Conservation (phyloP, 106 monocot genomes). For the Allium sativum region DNA sequence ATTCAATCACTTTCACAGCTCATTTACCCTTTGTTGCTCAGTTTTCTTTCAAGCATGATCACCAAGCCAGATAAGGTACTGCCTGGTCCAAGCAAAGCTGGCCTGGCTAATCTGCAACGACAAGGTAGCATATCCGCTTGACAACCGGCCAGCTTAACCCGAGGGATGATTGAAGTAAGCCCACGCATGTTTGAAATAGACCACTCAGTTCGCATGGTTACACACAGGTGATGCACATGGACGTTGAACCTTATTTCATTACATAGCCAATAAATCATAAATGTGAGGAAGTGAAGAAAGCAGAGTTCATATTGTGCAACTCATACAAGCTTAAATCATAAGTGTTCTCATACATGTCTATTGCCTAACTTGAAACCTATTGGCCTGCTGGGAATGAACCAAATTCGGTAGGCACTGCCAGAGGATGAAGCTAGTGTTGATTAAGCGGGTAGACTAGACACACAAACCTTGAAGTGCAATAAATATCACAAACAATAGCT, state of each 20-base stretch:
- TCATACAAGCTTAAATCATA: slow-evolving; percentile 21
- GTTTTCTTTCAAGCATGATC: no score
- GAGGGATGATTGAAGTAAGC: slow-evolving; percentile 7
- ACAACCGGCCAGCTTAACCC: background rate
- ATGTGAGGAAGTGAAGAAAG: background rate
- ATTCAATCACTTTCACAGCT: slow-evolving; percentile 22
- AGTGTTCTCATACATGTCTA: slow-evolving; percentile 1
- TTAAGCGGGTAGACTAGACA: slow-evolving; percentile 20
- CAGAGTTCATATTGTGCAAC: slow-evolving; percentile 35
- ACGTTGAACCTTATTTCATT: background rate
- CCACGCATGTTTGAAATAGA: slow-evolving; percentile 1
- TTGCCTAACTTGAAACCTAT: slow-evolving; percentile 15
- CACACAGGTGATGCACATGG: background rate
- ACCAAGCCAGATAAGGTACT: no score
- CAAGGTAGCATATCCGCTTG: no score
- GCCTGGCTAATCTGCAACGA: no score
- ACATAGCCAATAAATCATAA: background rate
- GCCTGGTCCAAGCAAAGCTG: no score
- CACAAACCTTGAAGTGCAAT: slow-evolving; percentile 6
- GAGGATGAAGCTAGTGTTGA: slow-evolving; percentile 9
- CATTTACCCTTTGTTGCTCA: background rate
- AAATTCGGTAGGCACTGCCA: slow-evolving; percentile 26
- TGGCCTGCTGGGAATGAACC: slow-evolving; percentile 12
- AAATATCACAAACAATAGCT: slow-evolving; percentile 12
- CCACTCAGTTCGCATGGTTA: slow-evolving; percentile 17